phyloP scores from a whole-genome alignment of 163 green algal genomes.

The Chloromonas sp. region DNA sequence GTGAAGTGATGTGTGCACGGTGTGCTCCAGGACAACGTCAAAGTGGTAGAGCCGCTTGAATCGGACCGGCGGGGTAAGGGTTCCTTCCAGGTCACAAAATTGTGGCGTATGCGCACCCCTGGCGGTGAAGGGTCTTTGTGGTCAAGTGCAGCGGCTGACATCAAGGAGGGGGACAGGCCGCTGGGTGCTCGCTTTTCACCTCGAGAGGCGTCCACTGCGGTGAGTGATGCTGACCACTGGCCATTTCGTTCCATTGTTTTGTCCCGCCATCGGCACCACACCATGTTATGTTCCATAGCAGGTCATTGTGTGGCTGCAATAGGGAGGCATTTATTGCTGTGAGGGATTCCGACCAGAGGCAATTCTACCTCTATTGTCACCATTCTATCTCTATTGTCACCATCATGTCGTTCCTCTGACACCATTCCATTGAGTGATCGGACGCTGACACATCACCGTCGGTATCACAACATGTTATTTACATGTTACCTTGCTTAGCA shows the following conservation, averaged over 20 bases:
- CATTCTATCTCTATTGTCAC: too few relatives aligned
- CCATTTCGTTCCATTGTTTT: neutral
- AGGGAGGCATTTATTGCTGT: too few relatives aligned
- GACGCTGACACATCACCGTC: too few relatives aligned
- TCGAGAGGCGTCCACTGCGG: neutral
- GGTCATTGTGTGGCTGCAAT: neutral
- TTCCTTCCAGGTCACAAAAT: neutral
- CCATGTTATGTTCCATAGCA: neutral
- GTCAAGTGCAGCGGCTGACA: neutral
- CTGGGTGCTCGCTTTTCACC: neutral
- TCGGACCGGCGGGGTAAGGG: neutral
- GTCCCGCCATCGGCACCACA: too few relatives aligned
- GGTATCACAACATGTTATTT: too few relatives aligned
- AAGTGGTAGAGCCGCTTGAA: neutral
- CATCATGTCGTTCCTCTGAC: too few relatives aligned
- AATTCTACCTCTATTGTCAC: too few relatives aligned
- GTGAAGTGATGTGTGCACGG: too few relatives aligned
- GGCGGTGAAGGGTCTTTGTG: neutral
- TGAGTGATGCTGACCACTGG: neutral
- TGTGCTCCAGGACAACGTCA: neutral
- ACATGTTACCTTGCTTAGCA: too few relatives aligned
- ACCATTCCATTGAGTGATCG: too few relatives aligned
- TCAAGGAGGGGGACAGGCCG: neutral
- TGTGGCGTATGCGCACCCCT: neutral
- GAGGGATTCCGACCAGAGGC: too few relatives aligned